These are phyloP conservation scores for Claviceps sorghi DNA, from an alignment of 2,329 filamentous ascomycete species.

Conservation along the genomic window DNA sequence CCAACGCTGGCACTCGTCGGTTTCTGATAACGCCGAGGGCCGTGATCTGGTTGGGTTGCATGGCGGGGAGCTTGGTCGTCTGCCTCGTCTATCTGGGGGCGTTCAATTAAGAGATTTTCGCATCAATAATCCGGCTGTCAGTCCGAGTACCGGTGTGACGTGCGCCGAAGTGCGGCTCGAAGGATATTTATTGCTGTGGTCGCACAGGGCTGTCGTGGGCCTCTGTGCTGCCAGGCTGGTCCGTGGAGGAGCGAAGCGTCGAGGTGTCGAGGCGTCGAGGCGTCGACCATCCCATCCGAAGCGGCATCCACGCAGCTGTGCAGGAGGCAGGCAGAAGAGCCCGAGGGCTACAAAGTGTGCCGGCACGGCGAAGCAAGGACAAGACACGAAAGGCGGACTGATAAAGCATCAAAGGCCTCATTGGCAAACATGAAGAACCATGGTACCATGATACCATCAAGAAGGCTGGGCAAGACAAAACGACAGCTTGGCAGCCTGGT, in stretches of 20 bases:
- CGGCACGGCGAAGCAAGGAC: not conserved
- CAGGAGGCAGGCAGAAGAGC: not conserved
- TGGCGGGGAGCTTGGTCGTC: not conserved
- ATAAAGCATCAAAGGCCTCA: too few species aligned
- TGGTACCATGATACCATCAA: too few species aligned
- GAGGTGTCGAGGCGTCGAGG: too few species aligned
- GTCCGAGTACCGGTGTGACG: not conserved
- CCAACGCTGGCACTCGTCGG: not conserved
- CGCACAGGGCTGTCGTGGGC: not conserved
- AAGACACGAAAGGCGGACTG: not conserved
- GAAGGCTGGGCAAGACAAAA: not conserved
- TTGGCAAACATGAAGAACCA: too few species aligned
- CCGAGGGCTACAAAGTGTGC: not conserved
- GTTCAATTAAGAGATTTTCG: not conserved
- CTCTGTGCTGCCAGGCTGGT: too few species aligned
- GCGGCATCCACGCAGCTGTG: not conserved
- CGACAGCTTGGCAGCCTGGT: not conserved
- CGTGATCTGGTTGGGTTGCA: not conserved
- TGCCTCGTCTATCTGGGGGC: not conserved
- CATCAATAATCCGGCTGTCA: not conserved
- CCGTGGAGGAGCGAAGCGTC: too few species aligned
- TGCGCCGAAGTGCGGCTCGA: not conserved
- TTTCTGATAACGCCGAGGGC: not conserved
- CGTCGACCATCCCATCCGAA: not conserved
- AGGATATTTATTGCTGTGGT: not conserved